phyloP scores from a whole-genome alignment of 176 grass and related monocot species.

The Eleusine coracana region DNA sequence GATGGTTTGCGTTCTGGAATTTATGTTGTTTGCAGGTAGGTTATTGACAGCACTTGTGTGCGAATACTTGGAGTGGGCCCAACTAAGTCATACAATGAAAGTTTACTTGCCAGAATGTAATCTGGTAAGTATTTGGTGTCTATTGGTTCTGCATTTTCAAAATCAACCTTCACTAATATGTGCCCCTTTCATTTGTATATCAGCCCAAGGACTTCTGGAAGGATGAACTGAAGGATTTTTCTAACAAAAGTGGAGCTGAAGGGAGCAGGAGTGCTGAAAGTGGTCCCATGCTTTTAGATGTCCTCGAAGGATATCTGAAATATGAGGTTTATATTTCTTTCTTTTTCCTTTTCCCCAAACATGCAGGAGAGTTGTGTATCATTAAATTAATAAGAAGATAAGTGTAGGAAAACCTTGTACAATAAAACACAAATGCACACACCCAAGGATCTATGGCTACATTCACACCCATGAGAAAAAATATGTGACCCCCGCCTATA shows the following conservation, averaged over 20 bases:
- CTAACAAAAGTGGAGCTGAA: conserved; percentile 66
- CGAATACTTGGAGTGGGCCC: conserved; percentile 94
- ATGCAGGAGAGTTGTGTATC: too few species aligned
- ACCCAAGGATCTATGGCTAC: too few species aligned
- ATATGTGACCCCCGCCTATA: too few species aligned
- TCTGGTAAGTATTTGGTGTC: conserved; percentile 63
- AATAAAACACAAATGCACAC: too few species aligned
- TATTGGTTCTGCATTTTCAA: neutral
- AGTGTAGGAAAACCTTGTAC: too few species aligned
- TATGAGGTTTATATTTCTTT: conserved; percentile 65
- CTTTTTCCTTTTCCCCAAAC: too few species aligned
- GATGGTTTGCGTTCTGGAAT: conserved; percentile 23
- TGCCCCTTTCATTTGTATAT: neutral
- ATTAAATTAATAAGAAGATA: too few species aligned
- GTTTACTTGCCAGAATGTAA: conserved; percentile 95
- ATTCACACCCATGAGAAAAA: too few species aligned
- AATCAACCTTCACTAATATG: conserved; percentile 24
- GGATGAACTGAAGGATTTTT: conserved; percentile 80
- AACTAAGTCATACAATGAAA: conserved; percentile 88
- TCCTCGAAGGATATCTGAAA: conserved; percentile 96
- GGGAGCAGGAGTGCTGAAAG: conserved; percentile 71
- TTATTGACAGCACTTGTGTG: conserved; percentile 82
- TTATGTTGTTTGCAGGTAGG: conserved; percentile 66
- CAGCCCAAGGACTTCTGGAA: conserved; percentile 96
- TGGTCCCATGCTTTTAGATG: conserved; percentile 86